Evolutionary conservation across 2,329 filamentous ascomycete genomes (phyloP), one percentile per base, ranked within the genome.

Genomic region (Phoma sp.): DNA sequence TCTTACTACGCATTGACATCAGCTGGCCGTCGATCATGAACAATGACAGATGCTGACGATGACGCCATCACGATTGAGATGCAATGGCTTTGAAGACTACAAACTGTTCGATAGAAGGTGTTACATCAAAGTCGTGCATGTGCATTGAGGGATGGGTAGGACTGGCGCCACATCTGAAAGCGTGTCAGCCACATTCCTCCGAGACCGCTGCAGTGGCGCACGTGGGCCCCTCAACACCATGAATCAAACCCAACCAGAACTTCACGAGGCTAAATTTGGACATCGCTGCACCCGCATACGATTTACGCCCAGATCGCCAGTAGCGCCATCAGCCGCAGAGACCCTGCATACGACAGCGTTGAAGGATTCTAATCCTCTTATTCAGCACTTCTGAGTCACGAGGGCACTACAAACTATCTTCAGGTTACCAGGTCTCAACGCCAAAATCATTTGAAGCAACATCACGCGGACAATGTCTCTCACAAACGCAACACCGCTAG

Each of bases 401-500:
- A 64, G 64, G 30, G 41, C 56, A 47, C 29, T 40, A 49, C 45
- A 39, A 53, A 53, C 47, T 43, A 43, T 51, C 45, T 44, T 40
- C 47, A 52, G 44, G 38, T 55, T 54, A 61, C 59, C 24, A 63
- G 32, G 40, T 60, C 63, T 61, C 56, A 53, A 54, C 58, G 59
- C 62, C 52, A 48, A 41, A 30, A 44, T 46, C 43, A 39, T 22
- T 14, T 47, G 36, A 57, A 50, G 58, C 59, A 66, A 61, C 51
- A 52, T 59, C 54, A 57, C 41, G 25, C 56, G 44, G 43, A 50
- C 49, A 33, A 63, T 98, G 95, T 96, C 93, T 62, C 82, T 97
- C 55, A 96, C 93, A 43, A 93, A 90, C 74, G 90, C 89, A 48
- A 89, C 88, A 29, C 90, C 93, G 42, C 80, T 85, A 50, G 86